phyloP scores from a whole-genome alignment of 2,329 filamentous ascomycete species.

The Fusarium cyanostomum region DNA sequence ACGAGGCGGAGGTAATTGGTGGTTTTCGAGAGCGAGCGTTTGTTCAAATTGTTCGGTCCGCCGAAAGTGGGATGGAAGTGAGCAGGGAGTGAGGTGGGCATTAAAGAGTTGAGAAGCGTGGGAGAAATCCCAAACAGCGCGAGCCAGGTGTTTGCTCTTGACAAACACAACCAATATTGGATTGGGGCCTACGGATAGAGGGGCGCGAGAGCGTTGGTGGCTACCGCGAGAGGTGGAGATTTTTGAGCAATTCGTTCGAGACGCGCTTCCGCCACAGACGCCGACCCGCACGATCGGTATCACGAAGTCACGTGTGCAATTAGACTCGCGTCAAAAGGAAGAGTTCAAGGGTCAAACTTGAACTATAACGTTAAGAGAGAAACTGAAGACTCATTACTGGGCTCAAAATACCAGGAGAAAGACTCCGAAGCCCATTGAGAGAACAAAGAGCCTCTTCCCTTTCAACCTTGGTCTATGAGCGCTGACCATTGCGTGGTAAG shows the following conservation, averaged over 20 bases:
- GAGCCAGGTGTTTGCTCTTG: conserved; percentile 4
- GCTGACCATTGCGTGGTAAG: conserved; percentile 17
- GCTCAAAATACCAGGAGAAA: background rate
- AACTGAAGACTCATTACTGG: too few relatives aligned
- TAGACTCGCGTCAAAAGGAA: conserved; percentile 7
- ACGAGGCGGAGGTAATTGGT: conserved; percentile 21
- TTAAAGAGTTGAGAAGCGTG: background rate
- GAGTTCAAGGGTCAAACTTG: background rate
- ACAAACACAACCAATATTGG: conserved; percentile 10
- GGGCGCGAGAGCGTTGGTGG: conserved; percentile 14
- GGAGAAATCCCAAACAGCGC: background rate
- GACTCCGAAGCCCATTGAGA: background rate
- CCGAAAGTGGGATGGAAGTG: conserved; percentile 27
- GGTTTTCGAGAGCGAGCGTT: conserved; percentile 10
- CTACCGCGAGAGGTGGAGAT: conserved; percentile 15
- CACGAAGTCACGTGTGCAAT: conserved; percentile 41
- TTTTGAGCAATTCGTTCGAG: conserved; percentile 27
- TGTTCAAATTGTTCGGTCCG: conserved; percentile 25
- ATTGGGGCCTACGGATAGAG: conserved; percentile 1
- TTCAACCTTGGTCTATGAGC: background rate
- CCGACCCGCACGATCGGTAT: conserved; percentile 27
- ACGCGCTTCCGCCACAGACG: conserved; percentile 29
- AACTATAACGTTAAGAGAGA: background rate
- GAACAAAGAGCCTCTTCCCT: conserved; percentile 18
- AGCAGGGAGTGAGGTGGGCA: conserved; percentile 1